Percentiles rank a stretch among this genome's conserved stretches.
phyloP scores from a whole-genome alignment of 2,329 filamentous ascomycete species.

The Colletotrichum higginsianum region DNA sequence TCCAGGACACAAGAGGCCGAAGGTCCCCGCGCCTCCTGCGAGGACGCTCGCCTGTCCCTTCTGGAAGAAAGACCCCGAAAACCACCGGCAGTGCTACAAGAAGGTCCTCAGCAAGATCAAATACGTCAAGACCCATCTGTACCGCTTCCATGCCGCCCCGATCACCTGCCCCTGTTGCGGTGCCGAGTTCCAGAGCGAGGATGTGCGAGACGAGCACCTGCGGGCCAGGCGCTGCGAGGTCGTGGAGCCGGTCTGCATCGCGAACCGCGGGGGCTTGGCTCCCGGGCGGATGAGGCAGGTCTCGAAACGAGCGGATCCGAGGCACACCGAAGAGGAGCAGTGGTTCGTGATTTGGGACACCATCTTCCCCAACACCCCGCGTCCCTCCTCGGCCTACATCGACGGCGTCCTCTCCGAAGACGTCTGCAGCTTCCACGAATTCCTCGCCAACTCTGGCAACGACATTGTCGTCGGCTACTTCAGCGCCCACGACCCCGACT shows the following conservation, averaged over 20 bases:
- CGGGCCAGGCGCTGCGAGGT: slow-evolving; percentile 26
- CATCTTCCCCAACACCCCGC: slow-evolving; percentile 45
- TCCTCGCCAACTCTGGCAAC: slow-evolving; percentile 3
- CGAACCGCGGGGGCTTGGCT: slow-evolving; percentile 17
- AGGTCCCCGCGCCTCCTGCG: background rate
- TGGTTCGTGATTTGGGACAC: slow-evolving; percentile 51
- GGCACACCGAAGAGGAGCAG: slow-evolving; percentile 45
- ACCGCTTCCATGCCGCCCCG: slow-evolving; percentile 46
- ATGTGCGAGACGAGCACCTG: slow-evolving; percentile 44
- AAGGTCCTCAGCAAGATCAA: slow-evolving; percentile 48
- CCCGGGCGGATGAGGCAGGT: slow-evolving; percentile 44
- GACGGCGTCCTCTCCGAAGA: slow-evolving; percentile 39
- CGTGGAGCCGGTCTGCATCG: background rate
- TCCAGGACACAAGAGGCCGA: slow-evolving; percentile 13
- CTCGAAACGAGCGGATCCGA: slow-evolving; percentile 38
- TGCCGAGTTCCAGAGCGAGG: slow-evolving; percentile 44
- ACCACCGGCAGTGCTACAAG: slow-evolving; percentile 48
- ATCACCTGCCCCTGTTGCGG: slow-evolving; percentile 49
- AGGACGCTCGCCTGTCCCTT: slow-evolving; percentile 48
- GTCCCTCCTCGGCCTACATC: slow-evolving; percentile 46
- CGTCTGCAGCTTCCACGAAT: slow-evolving; percentile 27
- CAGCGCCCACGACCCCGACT: background rate
- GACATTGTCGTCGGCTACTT: slow-evolving; percentile 13
- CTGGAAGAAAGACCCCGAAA: slow-evolving; percentile 48
- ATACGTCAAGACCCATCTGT: slow-evolving; percentile 51